Percentiles rank a stretch among this genome's conserved stretches.
Evolutionary conservation across 148 eudicot species (phyloP).

Genomic region (Cornus florida): DNA sequence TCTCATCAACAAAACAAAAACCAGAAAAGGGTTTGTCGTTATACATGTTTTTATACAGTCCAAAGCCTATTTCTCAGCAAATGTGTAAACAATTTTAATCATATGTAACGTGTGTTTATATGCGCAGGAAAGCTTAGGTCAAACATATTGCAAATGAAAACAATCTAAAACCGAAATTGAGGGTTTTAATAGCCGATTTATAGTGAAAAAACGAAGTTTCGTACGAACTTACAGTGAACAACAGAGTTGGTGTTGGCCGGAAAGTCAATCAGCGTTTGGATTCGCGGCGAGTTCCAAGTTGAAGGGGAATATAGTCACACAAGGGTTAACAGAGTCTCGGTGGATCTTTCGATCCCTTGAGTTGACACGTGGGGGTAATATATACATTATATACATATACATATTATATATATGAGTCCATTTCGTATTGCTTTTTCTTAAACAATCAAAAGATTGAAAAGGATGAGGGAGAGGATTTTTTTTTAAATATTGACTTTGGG

Average conservation of each 20-base stretch:
- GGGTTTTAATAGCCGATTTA: not conserved
- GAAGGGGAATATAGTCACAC: conserved; percentile 7
- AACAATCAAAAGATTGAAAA: no score
- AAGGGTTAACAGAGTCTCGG: conserved; percentile 8
- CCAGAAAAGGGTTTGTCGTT: not conserved
- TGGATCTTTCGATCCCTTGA: conserved; percentile 9
- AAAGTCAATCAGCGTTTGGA: not conserved
- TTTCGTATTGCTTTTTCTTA: no score
- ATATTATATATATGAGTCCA: no score
- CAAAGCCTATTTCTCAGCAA: not conserved
- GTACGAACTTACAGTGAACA: conserved; percentile 8
- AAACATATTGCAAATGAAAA: not conserved
- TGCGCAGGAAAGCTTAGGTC: not conserved
- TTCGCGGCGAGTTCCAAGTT: conserved; percentile 2
- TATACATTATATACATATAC: not conserved
- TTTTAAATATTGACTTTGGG: no score
- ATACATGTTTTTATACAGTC: not conserved
- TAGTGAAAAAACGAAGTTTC: not conserved
- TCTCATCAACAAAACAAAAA: conserved; percentile 5
- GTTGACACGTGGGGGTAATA: conserved; percentile 6
- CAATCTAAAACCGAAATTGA: not conserved
- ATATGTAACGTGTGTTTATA: not conserved
- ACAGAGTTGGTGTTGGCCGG: not conserved
- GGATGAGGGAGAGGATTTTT: no score
- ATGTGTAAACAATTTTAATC: no score